phyloP scores from a whole-genome alignment of 164 flowering plant genomes.

The Akebia trifoliata region DNA sequence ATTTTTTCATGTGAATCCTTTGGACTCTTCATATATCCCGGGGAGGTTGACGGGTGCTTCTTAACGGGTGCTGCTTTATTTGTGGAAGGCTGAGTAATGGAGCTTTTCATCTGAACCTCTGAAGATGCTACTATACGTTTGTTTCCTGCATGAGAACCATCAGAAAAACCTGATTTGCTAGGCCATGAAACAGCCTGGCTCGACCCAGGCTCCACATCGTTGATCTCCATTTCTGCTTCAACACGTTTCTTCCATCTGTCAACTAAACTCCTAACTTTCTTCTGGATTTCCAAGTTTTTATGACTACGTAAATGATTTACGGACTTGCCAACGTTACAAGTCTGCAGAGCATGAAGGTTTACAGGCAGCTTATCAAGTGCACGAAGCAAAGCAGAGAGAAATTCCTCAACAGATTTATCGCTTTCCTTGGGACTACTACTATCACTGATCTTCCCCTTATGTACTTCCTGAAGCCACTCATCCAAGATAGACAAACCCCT shows the following conservation, averaged over 20 bases:
- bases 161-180: slow-evolving; percentile 45
- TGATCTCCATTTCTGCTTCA: slow-evolving; percentile 77
- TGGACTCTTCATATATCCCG: no score
- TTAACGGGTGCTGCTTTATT: slow-evolving; percentile 39
- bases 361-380: slow-evolving; percentile 93
- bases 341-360: slow-evolving; percentile 73
- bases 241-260: slow-evolving; percentile 98
- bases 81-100: slow-evolving; percentile 46
- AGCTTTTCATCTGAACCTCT: slow-evolving; percentile 51
- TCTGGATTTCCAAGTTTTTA: slow-evolving; percentile 56
- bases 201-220: slow-evolving; percentile 66
- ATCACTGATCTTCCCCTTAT: slow-evolving; percentile 72
- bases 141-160: slow-evolving; percentile 52
- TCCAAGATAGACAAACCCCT: slow-evolving; percentile 73
- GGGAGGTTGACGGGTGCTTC: slow-evolving; percentile 46
- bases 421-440: slow-evolving; percentile 49
- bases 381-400: slow-evolving; percentile 73
- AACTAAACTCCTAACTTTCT: slow-evolving; percentile 66
- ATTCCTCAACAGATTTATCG: slow-evolving; percentile 73
- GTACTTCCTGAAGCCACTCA: slow-evolving; percentile 92
- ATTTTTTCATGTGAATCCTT: no score
- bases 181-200: slow-evolving; percentile 56
- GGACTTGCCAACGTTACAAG: slow-evolving; percentile 81
- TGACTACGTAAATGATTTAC: slow-evolving; percentile 68
- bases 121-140: slow-evolving; percentile 41